A percentile compares a stretch with the other conserved stretches of the same genome.
Conservation (phyloP, 75 land plant species). For the Pinus tabuliformis region DNA sequence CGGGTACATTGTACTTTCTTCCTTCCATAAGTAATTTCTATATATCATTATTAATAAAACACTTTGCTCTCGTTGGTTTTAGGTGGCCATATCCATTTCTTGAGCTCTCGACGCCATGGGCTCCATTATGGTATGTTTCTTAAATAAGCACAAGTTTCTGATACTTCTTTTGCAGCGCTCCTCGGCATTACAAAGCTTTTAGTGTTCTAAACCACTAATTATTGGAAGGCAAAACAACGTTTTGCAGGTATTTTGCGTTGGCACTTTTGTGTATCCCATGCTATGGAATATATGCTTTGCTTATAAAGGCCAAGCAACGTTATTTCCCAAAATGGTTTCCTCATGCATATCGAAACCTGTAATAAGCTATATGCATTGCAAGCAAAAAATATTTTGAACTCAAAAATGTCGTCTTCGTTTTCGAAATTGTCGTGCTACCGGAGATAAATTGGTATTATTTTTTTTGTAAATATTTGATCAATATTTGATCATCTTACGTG, state of each 20-base stretch:
- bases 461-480: no score
- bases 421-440: no score
- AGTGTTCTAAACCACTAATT: no score
- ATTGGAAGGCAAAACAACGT: neutral
- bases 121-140: constrained; percentile 54
- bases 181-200: no score
- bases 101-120: constrained; percentile 50
- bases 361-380: neutral
- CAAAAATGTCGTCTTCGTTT: no score
- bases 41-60: neutral
- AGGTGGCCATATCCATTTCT: constrained; percentile 88
- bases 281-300: neutral
- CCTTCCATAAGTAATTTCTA: neutral
- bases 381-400: no score
- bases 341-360: neutral
- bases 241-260: constrained; percentile 4
- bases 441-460: no score
- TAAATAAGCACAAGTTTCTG: neutral
- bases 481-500: no score
- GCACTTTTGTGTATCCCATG: neutral
- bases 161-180: neutral
- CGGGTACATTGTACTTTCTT: neutral
- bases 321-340: neutral
- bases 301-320: neutral
- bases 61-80: constrained; percentile 1